Conservation (phyloP, 2,329 filamentous ascomycete genomes). For the Fusarium coffeatum region DNA sequence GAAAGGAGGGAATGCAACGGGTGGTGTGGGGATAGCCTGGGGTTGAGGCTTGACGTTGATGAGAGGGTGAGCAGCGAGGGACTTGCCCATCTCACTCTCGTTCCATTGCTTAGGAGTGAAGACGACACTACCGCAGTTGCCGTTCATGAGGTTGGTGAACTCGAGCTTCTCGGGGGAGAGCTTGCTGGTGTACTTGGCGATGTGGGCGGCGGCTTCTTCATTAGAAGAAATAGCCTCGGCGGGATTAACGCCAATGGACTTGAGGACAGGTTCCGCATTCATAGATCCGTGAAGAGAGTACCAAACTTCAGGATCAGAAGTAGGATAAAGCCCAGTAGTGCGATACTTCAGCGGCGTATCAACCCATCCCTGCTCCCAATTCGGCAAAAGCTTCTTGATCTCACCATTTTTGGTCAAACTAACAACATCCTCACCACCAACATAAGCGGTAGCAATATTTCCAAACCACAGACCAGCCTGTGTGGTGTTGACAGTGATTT, state of each 20-base stretch:
- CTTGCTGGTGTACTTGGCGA: conserved; percentile 35
- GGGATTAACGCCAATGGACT: conserved; percentile 56
- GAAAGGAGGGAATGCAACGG: conserved; percentile 1
- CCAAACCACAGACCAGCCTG: conserved; percentile 19
- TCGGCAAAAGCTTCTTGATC: not conserved
- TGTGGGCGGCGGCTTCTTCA: conserved; percentile 41
- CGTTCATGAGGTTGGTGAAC: conserved; percentile 11
- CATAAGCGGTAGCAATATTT: conserved; percentile 19
- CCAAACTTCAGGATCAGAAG: conserved; percentile 57
- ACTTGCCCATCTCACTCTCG: conserved; percentile 27
- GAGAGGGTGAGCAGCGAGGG: conserved; percentile 10
- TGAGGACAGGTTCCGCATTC: conserved; percentile 57
- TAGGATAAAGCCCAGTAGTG: conserved; percentile 58
- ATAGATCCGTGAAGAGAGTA: conserved; percentile 65
- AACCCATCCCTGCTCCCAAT: conserved; percentile 27
- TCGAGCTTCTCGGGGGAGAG: conserved; percentile 38
- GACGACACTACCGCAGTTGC: conserved; percentile 12
- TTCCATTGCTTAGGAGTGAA: conserved; percentile 29
- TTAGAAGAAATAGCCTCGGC: conserved; percentile 29
- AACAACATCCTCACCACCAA: conserved; percentile 4
- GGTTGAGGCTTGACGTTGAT: conserved; percentile 9
- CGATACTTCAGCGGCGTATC: conserved; percentile 25
- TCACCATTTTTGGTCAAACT: not conserved
- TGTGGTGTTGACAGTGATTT: conserved; percentile 15
- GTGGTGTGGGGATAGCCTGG: conserved; percentile 15